A percentile compares a stretch with the other conserved stretches of the same genome.
Conservation (phyloP, 2,329 filamentous ascomycete genomes). For the Hypoxylon sp. region DNA sequence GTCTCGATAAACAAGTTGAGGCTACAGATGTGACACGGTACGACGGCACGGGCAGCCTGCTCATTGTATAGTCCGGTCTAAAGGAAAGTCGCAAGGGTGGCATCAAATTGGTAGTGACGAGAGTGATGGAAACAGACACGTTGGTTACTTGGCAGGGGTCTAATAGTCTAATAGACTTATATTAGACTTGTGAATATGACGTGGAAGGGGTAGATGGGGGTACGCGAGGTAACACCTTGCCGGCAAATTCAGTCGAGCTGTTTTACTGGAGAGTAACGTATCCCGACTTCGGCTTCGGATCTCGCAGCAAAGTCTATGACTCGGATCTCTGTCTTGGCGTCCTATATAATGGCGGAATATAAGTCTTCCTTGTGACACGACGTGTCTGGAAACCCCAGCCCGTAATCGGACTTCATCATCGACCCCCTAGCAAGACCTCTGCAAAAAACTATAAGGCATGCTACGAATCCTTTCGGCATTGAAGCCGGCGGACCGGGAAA, state of each 20-base stretch:
- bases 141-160: constrained; percentile 23
- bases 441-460: constrained; percentile 6
- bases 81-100: constrained; percentile 13
- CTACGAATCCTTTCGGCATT: constrained; percentile 30
- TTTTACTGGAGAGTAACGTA: constrained; percentile 23
- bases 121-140: constrained; percentile 7
- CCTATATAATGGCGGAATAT: constrained; percentile 35
- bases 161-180: constrained; percentile 26
- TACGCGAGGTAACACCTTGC: constrained; percentile 29
- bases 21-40: constrained; percentile 30
- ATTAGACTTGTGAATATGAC: constrained; percentile 29
- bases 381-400: constrained; percentile 17
- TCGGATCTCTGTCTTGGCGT: constrained; percentile 20
- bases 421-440: constrained; percentile 3
- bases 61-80: constrained; percentile 21
- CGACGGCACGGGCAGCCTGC: constrained; percentile 33
- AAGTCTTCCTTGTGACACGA: constrained; percentile 18
- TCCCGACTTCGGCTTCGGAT: constrained; percentile 39
- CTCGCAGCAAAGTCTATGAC: constrained; percentile 3
- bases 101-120: constrained; percentile 10
- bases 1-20: constrained; percentile 27
- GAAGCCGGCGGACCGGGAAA: constrained; percentile 41
- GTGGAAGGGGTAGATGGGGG: constrained; percentile 17
- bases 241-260: constrained; percentile 32
- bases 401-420: constrained; percentile 27